A percentile compares a stretch with the other conserved stretches of the same genome.
Conservation (phyloP, 2,329 filamentous ascomycete species). For the Parafenestella ontariensis region DNA sequence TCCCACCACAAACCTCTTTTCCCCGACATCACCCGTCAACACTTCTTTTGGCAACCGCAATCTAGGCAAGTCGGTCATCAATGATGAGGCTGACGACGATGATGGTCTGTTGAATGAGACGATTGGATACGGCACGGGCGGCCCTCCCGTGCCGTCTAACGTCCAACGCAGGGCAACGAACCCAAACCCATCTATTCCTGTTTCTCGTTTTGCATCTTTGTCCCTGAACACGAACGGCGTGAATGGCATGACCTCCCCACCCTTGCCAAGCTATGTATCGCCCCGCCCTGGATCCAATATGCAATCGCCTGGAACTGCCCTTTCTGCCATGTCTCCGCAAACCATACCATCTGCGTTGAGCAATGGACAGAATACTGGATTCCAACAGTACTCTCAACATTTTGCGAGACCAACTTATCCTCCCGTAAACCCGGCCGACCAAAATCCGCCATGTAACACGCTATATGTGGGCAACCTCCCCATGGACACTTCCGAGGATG, state of each 20-base stretch:
- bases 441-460: slow-evolving; percentile 97
- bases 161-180: slow-evolving; percentile 73
- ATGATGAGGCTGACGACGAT: slow-evolving; percentile 73
- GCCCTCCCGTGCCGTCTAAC: slow-evolving; percentile 55
- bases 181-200: slow-evolving; percentile 74
- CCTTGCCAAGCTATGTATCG: slow-evolving; percentile 61
- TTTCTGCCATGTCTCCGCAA: slow-evolving; percentile 54
- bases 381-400: slow-evolving; percentile 63
- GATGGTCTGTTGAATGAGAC: slow-evolving; percentile 76
- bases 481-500: slow-evolving; percentile 90
- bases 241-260: slow-evolving; percentile 59
- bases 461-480: slow-evolving; percentile 97
- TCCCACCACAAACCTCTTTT: slow-evolving; percentile 71
- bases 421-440: slow-evolving; percentile 90
- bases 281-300: slow-evolving; percentile 58
- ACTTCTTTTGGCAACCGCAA: slow-evolving; percentile 70
- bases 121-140: slow-evolving; percentile 76
- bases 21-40: slow-evolving; percentile 75
- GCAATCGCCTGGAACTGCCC: slow-evolving; percentile 56
- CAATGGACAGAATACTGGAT: slow-evolving; percentile 58
- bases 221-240: slow-evolving; percentile 70
- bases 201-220: slow-evolving; percentile 71
- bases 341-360: slow-evolving; percentile 66
- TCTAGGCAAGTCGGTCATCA: slow-evolving; percentile 73
- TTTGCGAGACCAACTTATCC: slow-evolving; percentile 75